Percentiles rank a stretch among this genome's conserved stretches.
phyloP scores from a whole-genome alignment of 2,329 filamentous ascomycete species.

The Colletotrichum sp. region DNA sequence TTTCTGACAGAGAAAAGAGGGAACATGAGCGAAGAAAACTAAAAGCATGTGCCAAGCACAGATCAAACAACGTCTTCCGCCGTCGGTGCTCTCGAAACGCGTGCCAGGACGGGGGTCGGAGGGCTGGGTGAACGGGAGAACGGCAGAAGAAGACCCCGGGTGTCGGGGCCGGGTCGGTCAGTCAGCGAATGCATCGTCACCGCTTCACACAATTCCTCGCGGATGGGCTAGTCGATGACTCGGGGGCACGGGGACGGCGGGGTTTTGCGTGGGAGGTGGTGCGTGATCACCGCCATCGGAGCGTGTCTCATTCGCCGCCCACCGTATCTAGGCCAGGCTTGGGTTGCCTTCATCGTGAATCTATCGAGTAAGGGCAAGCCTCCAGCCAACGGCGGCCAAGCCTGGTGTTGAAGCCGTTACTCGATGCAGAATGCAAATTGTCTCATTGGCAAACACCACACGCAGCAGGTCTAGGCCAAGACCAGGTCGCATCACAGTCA shows the following conservation, averaged over 20 bases:
- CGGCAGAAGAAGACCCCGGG: not conserved
- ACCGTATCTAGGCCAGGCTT: not conserved
- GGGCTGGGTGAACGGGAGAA: not conserved
- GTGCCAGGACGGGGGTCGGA: not conserved
- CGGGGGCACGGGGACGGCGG: not conserved
- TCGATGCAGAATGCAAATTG: not conserved
- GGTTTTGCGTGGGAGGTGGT: not conserved
- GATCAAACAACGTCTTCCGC: not conserved
- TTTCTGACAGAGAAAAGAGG: not conserved
- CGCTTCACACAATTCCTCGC: not conserved
- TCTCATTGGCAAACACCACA: not conserved
- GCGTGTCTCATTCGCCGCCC: not conserved
- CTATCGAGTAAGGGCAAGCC: slow-evolving; percentile 7
- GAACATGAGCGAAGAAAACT: not conserved
- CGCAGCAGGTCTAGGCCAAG: not conserved
- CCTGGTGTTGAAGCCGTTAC: not conserved
- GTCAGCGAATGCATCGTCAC: not conserved
- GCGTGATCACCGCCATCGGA: not conserved
- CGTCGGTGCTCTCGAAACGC: not conserved
- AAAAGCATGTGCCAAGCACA: not conserved
- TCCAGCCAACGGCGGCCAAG: not conserved
- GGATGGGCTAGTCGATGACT: not conserved
- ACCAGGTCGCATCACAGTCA: not conserved
- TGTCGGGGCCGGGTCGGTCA: not conserved
- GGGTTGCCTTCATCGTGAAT: not conserved